Evolutionary conservation across 2,329 filamentous ascomycete species (phyloP).

Genomic region (Sarocladium strictum): DNA sequence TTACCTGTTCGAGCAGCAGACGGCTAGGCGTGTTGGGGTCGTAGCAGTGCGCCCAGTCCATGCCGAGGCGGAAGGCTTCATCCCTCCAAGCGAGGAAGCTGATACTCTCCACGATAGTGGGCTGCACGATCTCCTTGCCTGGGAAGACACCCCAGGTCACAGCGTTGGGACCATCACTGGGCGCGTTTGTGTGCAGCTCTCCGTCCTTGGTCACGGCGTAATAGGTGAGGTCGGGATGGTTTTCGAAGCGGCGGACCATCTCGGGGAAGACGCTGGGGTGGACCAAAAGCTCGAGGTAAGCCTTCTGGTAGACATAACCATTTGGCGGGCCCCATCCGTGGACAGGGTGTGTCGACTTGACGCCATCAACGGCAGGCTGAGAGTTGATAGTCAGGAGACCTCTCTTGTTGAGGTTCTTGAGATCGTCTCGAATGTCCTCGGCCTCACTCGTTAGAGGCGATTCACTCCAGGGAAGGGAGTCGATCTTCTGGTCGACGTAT

Average conservation of each 20-base stretch:
- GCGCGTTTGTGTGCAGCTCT: constrained; percentile 76
- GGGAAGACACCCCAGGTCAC: constrained; percentile 99
- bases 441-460: constrained; percentile 78
- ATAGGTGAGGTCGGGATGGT: constrained; percentile 80
- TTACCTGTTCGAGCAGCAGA: constrained; percentile 71
- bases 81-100: constrained; percentile 99
- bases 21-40: constrained; percentile 70
- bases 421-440: constrained; percentile 66
- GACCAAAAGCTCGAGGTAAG: constrained; percentile 88
- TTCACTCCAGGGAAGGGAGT: constrained; percentile 91
- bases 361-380: constrained; percentile 88
- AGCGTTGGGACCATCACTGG: constrained; percentile 86
- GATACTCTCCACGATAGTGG: constrained; percentile 97
- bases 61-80: constrained; percentile 86
- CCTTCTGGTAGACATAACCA: constrained; percentile 97
- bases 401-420: constrained; percentile 76
- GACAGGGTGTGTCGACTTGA: constrained; percentile 77
- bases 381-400: constrained; percentile 96
- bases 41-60: constrained; percentile 93
- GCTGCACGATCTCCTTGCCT: constrained; percentile 98
- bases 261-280: constrained; percentile 73
- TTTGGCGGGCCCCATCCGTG: constrained; percentile 94
- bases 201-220: constrained; percentile 86
- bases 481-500: constrained; percentile 76
- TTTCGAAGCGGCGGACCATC: constrained; percentile 70